Base-by-base conservation (phyloP, 495 filamentous ascomycete species). In the Aspergillus sparsus region DNA sequence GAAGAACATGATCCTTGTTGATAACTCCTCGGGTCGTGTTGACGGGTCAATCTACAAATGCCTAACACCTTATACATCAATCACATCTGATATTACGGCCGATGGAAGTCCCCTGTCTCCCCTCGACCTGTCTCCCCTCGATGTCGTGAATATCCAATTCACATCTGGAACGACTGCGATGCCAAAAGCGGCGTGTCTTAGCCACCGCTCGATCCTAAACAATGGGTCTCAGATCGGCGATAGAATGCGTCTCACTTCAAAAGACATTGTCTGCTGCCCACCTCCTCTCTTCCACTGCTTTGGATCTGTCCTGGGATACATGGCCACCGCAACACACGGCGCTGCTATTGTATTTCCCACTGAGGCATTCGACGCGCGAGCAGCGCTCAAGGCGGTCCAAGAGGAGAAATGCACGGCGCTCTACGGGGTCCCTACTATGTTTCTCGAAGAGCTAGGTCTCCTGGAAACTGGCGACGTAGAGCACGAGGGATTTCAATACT, bases 351-450 rank as follows among this genome's bases (percentile, higher is more conserved):
- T 97, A 15, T 95, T 97, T 68, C 91, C 93, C 0, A 78, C 85
- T 2, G 92, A 96, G 67, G 88, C 90, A 6, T 98, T 97, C 77
- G 86, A 96, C 71, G 89, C 93, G 5, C 68, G 76, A 11, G 89
- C 89, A 1, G 80, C 89, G 0, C 77, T 98, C 4, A 66, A 83
- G 49, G 75, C 89, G 49, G 86, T 92, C 2, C 87, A 88, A 63
- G 87, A 89, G 62, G 87, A 94, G 66, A 77, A 76, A 34, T 91
- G 86, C 49, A 96, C 92, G 0, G 93, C 91, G 0, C 81, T 97
- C 0, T 92, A 98, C 72, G 94, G 94, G 36, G 94, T 98, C 0
- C 87, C 93, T 9, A 97, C 93, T 16, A 98, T 98, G 94, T 97
- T 98, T 69, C 81, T 93, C 8, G 87, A 90, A n/a, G 86, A 93